These are phyloP conservation scores for Zopfia rhizophila DNA, from an alignment of 2,329 filamentous ascomycete species.

Conservation along the genomic window DNA sequence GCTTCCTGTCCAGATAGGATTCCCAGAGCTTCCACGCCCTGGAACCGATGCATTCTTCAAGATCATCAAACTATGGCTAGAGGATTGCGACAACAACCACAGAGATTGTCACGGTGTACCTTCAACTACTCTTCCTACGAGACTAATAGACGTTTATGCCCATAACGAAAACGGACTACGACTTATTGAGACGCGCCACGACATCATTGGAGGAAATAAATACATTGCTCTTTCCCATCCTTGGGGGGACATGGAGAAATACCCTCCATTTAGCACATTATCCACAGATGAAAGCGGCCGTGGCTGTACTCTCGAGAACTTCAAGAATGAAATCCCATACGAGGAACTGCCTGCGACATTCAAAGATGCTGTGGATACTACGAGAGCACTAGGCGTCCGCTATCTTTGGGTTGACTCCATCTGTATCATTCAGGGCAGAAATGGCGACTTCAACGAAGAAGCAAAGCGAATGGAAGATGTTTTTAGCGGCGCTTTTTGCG, in stretches of 20 bases:
- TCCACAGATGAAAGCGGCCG: no score
- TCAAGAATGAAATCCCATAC: neutral
- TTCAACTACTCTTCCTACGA: conserved; percentile 20
- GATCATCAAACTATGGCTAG: conserved; percentile 18
- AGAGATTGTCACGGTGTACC: no score
- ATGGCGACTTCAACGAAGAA: conserved; percentile 34
- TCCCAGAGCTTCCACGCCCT: conserved; percentile 14
- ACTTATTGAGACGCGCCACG: conserved; percentile 5
- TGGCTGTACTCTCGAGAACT: neutral
- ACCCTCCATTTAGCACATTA: no score
- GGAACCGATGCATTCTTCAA: conserved; percentile 11
- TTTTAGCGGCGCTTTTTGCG: conserved; percentile 34
- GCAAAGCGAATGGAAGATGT: conserved; percentile 34
- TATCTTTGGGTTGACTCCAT: conserved; percentile 22
- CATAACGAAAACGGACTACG: neutral
- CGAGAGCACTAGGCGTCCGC: conserved; percentile 6
- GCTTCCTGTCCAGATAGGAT: conserved; percentile 22
- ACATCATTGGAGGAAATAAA: conserved; percentile 7
- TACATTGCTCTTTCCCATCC: conserved; percentile 30
- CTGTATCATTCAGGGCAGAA: conserved; percentile 10
- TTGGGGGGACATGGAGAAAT: conserved; percentile 29
- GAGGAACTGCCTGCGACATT: conserved; percentile 18
- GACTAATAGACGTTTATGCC: conserved; percentile 21
- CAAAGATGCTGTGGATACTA: conserved; percentile 15
- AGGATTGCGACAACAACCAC: conserved; percentile 13